Conservation (phyloP, 2,329 filamentous ascomycete species). For the Myriosclerotinia duriaeana region DNA sequence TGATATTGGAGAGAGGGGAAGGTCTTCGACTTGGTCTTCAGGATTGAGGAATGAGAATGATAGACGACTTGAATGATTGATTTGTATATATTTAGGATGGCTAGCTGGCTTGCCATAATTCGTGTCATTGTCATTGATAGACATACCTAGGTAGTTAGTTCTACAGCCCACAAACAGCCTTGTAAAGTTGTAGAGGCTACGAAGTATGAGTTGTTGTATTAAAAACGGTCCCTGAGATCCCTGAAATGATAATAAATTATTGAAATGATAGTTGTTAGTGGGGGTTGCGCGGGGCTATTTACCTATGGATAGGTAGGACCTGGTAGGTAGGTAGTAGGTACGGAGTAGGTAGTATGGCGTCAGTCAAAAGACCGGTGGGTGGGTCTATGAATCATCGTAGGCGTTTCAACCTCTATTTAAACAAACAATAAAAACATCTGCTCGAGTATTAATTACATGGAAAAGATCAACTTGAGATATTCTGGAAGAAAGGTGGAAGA, state of each 20-base stretch:
- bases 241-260: constrained; percentile 12
- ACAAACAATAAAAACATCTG: no score
- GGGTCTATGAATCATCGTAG: constrained; percentile 14
- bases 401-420: not conserved
- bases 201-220: constrained; percentile 2
- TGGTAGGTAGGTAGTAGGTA: not conserved
- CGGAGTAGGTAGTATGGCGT: not conserved
- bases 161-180: not conserved
- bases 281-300: constrained; percentile 17
- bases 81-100: constrained; percentile 1
- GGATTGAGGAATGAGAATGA: not conserved
- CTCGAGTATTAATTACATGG: not conserved
- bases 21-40: constrained; percentile 4
- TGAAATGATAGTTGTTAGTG: constrained; percentile 12
- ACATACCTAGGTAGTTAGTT: no score
- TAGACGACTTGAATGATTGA: not conserved
- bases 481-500: not conserved
- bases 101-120: not conserved
- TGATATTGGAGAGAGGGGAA: not conserved
- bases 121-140: not conserved
- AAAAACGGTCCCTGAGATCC: not conserved
- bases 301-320: no score
- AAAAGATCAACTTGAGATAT: not conserved
- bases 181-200: not conserved
- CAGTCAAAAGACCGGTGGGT: constrained; percentile 9